Percentiles rank a stretch among this genome's conserved stretches.
Evolutionary conservation across 2,329 filamentous ascomycete species (phyloP).

Genomic region (Colletotrichum eleusines): DNA sequence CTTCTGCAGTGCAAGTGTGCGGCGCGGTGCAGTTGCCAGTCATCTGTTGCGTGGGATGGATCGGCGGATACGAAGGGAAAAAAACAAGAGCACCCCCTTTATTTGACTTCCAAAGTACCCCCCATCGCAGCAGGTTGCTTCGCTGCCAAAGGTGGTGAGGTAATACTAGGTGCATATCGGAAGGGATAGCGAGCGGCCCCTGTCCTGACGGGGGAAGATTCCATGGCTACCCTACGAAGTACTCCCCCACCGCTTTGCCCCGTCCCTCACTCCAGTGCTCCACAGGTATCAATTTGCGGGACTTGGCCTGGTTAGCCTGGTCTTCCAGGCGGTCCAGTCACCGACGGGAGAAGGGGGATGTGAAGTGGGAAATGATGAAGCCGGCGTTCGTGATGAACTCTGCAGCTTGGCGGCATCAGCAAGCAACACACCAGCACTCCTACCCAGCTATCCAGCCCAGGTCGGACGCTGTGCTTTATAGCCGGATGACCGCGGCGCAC

Average conservation of each 20-base stretch:
- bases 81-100: constrained; percentile 31
- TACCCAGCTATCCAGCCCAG: neutral
- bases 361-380: constrained; percentile 10
- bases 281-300: constrained; percentile 22
- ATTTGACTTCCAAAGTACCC: constrained; percentile 34
- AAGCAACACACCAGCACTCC: constrained; percentile 19
- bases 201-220: constrained; percentile 32
- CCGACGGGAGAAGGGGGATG: constrained; percentile 7
- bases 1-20: constrained; percentile 23
- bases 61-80: constrained; percentile 37
- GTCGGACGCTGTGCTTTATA: constrained; percentile 14
- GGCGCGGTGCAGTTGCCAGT: constrained; percentile 19
- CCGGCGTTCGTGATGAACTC: constrained; percentile 23
- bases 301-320: constrained; percentile 28
- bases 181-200: constrained; percentile 37
- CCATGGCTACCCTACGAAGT: too few relatives aligned
- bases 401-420: constrained; percentile 35
- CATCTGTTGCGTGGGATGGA: constrained; percentile 32
- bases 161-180: constrained; percentile 40
- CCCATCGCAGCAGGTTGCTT: constrained; percentile 32
- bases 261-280: constrained; percentile 19
- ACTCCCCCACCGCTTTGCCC: constrained; percentile 22
- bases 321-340: constrained; percentile 21
- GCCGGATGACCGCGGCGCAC: neutral
- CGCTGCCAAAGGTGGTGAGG: constrained; percentile 37